Evolutionary conservation across 441 rosid species (phyloP).

Genomic region (Theobroma grandiflorum): DNA sequence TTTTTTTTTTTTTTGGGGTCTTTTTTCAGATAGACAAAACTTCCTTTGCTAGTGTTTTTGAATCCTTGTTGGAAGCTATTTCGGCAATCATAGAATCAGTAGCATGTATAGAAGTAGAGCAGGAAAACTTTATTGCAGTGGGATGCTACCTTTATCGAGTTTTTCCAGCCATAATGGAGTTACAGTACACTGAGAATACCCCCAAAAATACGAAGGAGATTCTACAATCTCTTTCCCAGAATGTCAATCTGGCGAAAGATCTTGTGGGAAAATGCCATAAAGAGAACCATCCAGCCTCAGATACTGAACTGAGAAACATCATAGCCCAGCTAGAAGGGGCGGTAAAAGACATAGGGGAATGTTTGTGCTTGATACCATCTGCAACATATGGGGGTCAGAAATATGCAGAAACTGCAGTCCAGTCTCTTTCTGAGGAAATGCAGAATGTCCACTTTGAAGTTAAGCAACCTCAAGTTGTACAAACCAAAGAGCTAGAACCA

Average conservation of each 20-base stretch:
- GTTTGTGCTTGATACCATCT: conserved; percentile 69
- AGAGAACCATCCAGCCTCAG: conserved; percentile 36
- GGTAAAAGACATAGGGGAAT: conserved; percentile 61
- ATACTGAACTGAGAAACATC: conserved; percentile 48
- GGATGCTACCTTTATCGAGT: conserved; percentile 77
- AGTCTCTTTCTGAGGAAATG: conserved; percentile 76
- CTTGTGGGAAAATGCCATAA: conserved; percentile 44
- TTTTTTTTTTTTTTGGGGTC: not conserved
- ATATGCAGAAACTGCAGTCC: conserved; percentile 64
- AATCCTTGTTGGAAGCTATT: conserved; percentile 58
- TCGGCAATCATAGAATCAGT: conserved; percentile 57
- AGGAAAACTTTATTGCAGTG: conserved; percentile 51
- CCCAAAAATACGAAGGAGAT: conserved; percentile 52
- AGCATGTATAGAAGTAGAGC: conserved; percentile 45
- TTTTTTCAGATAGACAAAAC: conserved; percentile 49
- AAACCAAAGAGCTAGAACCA: conserved; percentile 33
- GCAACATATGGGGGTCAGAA: conserved; percentile 55
- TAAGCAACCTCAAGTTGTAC: conserved; percentile 32
- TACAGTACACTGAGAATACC: conserved; percentile 50
- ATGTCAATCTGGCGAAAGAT: conserved; percentile 54
- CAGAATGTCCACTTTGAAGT: conserved; percentile 48
- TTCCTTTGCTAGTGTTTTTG: conserved; percentile 40
- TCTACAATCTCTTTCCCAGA: conserved; percentile 56
- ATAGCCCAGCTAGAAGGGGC: conserved; percentile 52
- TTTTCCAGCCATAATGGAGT: conserved; percentile 71